Percentiles rank a stretch among this genome's conserved stretches.
Evolutionary conservation across 768 basidiomycete species (phyloP).

Genomic region (Suillus bovinus): DNA sequence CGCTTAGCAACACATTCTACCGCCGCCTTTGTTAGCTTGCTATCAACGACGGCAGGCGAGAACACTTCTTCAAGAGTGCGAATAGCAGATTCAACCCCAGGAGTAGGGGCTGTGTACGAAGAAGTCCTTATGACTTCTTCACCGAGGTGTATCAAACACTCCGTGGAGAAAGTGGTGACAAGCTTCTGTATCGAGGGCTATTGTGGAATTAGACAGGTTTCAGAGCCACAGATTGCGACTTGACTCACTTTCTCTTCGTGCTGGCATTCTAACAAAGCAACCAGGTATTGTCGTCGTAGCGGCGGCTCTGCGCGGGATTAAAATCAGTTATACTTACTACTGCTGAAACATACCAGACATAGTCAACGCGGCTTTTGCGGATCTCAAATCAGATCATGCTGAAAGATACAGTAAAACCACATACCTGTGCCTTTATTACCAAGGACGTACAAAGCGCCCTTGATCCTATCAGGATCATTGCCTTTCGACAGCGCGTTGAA

Average conservation of each 20-base stretch:
- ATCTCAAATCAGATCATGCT: neutral
- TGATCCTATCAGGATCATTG: conserved; percentile 90
- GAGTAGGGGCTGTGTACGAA: conserved; percentile 51
- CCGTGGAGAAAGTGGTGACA: conserved; percentile 58
- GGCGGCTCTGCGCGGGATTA: conserved; percentile 47
- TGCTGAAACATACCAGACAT: conserved; percentile 53
- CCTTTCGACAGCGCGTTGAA: conserved; percentile 68
- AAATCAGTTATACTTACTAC: conserved; percentile 9
- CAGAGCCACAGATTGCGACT: neutral
- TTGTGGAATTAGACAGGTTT: neutral
- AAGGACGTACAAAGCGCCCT: conserved; percentile 85
- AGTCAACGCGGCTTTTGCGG: conserved; percentile 58
- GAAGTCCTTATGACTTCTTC: conserved; percentile 69
- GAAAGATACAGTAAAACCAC: conserved; percentile 19
- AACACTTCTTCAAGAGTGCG: conserved; percentile 53
- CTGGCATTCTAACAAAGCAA: conserved; percentile 71
- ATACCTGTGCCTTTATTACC: conserved; percentile 71
- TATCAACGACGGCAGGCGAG: conserved; percentile 42
- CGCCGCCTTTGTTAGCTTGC: conserved; percentile 44
- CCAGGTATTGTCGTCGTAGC: conserved; percentile 57
- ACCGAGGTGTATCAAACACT: conserved; percentile 57
- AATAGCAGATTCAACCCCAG: conserved; percentile 49
- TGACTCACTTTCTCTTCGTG: conserved; percentile 77
- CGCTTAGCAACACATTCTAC: conserved; percentile 43
- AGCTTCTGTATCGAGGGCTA: conserved; percentile 78